Evolutionary conservation across 2,329 filamentous ascomycete genomes (phyloP), one percentile per base, ranked within the genome.

Genomic region (Ceratocystis cubensis): DNA sequence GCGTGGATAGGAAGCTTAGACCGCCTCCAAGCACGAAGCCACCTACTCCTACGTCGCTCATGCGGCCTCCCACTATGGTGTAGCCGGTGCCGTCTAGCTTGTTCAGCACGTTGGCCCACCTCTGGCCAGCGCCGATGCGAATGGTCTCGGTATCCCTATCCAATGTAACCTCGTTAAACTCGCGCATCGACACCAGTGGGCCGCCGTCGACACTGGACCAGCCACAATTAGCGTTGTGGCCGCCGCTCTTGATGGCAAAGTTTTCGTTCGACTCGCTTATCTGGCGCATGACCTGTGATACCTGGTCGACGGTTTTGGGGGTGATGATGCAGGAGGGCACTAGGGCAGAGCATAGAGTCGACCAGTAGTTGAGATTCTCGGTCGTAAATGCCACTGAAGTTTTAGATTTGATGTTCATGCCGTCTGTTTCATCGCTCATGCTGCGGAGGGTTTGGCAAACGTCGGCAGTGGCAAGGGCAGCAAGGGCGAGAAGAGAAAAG

Each of bases 41-140:
- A 6, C 69, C 72, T 10, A 75, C 72, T 7, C 73, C 73, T 5
- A 74, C 73, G 22, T 71, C 69, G 0, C 75, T 72, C 13, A 75
- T 74, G 17, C 80, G 75, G 1, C 79, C 79, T 0, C 79, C 80
- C 0, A 76, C 73, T 2, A 79, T 78, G 1, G 75, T 73, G 15
- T 79, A 70, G 1, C 74, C 74, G 33, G 76, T 69, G 4, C 72
- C 70, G 33, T 71, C 70, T 10, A 74, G 64, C 8, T 67, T 59
- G 28, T 69, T 69, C 45, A 73, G 73, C 6, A 72, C 70, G 7
- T 69, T 65, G 0, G 67, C 68, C 81, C 80, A 83, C 3, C 75
- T 73, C 30, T 75, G 75, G 1, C 80, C 81, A 0, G 77, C 71
- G 0, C 79, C 80, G 15, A 82, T 72, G 17, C 72, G 74, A 5